Conservation (phyloP, 257 asterid genomes). For the Buddleja alternifolia region DNA sequence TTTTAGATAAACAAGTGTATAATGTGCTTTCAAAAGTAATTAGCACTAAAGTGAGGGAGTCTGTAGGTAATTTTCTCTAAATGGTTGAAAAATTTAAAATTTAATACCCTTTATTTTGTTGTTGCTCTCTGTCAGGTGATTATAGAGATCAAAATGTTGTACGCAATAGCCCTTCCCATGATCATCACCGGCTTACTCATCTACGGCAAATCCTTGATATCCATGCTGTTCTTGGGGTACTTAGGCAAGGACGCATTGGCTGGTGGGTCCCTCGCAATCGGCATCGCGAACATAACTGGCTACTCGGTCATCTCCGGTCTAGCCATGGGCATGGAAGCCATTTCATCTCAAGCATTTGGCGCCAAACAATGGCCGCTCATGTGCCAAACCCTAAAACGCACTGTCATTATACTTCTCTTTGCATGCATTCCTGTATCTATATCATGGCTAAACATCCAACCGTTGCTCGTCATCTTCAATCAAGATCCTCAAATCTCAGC, state of each 20-base stretch:
- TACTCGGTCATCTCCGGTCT: constrained; percentile 73
- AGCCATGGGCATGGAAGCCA: constrained; percentile 74
- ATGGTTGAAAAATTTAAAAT: no score
- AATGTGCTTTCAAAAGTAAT: no score
- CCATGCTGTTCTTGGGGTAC: constrained; percentile 68
- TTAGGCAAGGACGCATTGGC: constrained; percentile 69
- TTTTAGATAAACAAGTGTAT: no score
- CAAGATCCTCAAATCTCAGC: constrained; percentile 65
- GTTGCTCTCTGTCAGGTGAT: constrained; percentile 39
- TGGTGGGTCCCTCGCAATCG: constrained; percentile 74
- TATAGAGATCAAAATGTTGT: constrained; percentile 56
- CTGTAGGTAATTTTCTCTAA: no score
- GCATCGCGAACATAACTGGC: constrained; percentile 76
- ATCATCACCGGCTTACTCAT: constrained; percentile 60
- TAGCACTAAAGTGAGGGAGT: no score
- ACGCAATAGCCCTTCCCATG: constrained; percentile 67
- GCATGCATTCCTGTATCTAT: constrained; percentile 61
- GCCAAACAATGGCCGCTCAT: constrained; percentile 61
- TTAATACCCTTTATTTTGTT: background rate
- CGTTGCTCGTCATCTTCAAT: constrained; percentile 46
- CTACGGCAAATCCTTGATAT: constrained; percentile 62
- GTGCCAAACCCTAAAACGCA: constrained; percentile 58
- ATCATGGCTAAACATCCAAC: constrained; percentile 67
- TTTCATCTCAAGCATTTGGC: constrained; percentile 76
- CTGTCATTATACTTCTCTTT: constrained; percentile 43